Conservation (phyloP, 805 yeast species). For the Scheffersomyces amazonensis region DNA sequence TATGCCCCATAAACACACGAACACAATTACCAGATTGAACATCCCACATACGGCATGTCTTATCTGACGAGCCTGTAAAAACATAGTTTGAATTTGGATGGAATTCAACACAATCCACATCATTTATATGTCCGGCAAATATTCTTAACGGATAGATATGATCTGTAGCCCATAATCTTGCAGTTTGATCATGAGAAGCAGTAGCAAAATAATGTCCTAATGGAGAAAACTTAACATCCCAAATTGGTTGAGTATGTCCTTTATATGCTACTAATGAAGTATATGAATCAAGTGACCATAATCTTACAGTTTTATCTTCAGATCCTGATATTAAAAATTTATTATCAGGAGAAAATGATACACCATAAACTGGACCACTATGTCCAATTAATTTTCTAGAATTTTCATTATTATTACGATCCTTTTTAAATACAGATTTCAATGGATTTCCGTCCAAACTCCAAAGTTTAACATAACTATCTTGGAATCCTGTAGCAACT, state of each 20-base stretch:
- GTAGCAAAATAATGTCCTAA: constrained; percentile 98
- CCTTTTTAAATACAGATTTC: constrained; percentile 56
- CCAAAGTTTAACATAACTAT: constrained; percentile 89
- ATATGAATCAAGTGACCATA: constrained; percentile 93
- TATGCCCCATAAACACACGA: constrained; percentile 88
- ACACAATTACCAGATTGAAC: constrained; percentile 84
- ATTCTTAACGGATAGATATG: constrained; percentile 94
- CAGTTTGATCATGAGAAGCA: constrained; percentile 96
- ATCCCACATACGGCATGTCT: constrained; percentile 98
- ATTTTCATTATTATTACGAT: constrained; percentile 45
- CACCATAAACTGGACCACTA: constrained; percentile 89
- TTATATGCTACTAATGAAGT: constrained; percentile 89
- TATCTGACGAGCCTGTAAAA: constrained; percentile 93
- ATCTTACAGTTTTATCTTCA: constrained; percentile 86
- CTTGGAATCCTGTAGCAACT: constrained; percentile 94
- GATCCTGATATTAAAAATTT: constrained; percentile 76
- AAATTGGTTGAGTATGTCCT: constrained; percentile 94
- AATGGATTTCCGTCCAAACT: constrained; percentile 88
- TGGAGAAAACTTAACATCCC: constrained; percentile 96
- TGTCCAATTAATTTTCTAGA: constrained; percentile 79
- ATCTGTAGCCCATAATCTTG: constrained; percentile 96
- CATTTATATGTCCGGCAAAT: constrained; percentile 96
- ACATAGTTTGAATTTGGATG: constrained; percentile 96
- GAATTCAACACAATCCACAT: constrained; percentile 91
- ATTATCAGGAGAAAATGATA: constrained; percentile 88